These are phyloP conservation scores for Sextonia rubra DNA, from an alignment of 164 flowering plant genomes.

Conservation along the genomic window DNA sequence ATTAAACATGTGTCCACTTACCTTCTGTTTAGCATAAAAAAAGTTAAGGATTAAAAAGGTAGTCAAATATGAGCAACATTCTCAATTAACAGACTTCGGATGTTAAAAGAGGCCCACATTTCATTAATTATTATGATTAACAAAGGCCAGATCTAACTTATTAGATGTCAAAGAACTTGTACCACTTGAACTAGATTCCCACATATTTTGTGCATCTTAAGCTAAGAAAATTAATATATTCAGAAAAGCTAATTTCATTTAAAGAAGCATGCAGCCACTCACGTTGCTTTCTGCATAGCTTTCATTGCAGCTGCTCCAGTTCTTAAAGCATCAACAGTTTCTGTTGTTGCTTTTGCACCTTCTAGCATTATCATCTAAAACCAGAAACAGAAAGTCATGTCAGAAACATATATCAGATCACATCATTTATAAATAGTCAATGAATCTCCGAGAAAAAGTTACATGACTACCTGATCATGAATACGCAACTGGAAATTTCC, in stretches of 20 bases:
- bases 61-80: background rate
- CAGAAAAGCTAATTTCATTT: background rate
- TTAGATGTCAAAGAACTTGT: background rate
- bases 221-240: background rate
- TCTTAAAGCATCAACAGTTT: slow-evolving; percentile 46
- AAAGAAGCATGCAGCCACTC: slow-evolving; percentile 8
- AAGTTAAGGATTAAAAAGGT: background rate
- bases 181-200: background rate
- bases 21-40: background rate
- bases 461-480: slow-evolving; percentile 35
- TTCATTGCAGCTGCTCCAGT: slow-evolving; percentile 47
- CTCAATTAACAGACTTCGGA: background rate
- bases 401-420: background rate
- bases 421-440: background rate
- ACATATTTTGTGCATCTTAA: background rate
- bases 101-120: background rate
- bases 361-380: slow-evolving; percentile 41
- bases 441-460: background rate
- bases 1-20: background rate
- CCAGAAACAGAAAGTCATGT: background rate
- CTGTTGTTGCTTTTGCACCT: slow-evolving; percentile 46
- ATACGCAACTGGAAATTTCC: slow-evolving; percentile 44
- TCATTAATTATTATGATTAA: background rate
- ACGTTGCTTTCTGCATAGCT: slow-evolving; percentile 49
- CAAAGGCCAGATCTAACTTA: background rate